Percentiles rank a stretch among this genome's conserved stretches.
Conservation (phyloP, 208 protist species). For the Zelonia costaricensis region DNA sequence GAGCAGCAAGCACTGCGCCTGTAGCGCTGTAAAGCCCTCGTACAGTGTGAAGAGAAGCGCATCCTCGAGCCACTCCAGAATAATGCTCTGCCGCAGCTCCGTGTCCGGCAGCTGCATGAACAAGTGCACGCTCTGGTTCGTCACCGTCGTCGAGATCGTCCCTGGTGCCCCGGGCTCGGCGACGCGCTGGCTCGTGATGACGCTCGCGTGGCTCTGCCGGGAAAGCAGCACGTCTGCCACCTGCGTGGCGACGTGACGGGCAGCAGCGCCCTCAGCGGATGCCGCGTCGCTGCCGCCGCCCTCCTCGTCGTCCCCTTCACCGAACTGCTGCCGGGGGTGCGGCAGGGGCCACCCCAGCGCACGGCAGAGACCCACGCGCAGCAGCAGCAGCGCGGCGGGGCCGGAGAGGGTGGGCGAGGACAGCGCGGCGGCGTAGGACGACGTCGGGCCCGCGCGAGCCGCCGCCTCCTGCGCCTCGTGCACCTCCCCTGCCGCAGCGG, state of each 20-base stretch:
- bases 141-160: neutral
- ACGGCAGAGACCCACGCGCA: slow-evolving; percentile 30
- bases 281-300: neutral
- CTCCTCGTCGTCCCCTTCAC: neutral
- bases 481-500: too few relatives aligned
- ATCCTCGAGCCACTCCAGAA: slow-evolving; percentile 82
- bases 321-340: slow-evolving; percentile 4
- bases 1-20: slow-evolving; percentile 71
- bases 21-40: slow-evolving; percentile 46
- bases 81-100: slow-evolving; percentile 40
- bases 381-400: slow-evolving; percentile 13
- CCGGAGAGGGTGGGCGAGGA: neutral
- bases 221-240: slow-evolving; percentile 24
- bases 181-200: neutral
- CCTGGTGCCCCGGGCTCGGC: neutral
- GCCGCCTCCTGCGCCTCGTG: neutral
- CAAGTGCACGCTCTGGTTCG: slow-evolving; percentile 1
- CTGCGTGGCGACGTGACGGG: neutral
- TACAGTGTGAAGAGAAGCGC: slow-evolving; percentile 45
- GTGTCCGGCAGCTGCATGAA: slow-evolving; percentile 41
- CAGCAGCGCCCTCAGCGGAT: neutral
- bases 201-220: slow-evolving; percentile 8
- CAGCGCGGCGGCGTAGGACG: neutral
- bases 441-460: too few relatives aligned
- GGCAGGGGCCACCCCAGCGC: slow-evolving; percentile 35